These are phyloP conservation scores for Elsinoe ampelina DNA, from an alignment of 2,329 filamentous ascomycete genomes.

Conservation along the genomic window DNA sequence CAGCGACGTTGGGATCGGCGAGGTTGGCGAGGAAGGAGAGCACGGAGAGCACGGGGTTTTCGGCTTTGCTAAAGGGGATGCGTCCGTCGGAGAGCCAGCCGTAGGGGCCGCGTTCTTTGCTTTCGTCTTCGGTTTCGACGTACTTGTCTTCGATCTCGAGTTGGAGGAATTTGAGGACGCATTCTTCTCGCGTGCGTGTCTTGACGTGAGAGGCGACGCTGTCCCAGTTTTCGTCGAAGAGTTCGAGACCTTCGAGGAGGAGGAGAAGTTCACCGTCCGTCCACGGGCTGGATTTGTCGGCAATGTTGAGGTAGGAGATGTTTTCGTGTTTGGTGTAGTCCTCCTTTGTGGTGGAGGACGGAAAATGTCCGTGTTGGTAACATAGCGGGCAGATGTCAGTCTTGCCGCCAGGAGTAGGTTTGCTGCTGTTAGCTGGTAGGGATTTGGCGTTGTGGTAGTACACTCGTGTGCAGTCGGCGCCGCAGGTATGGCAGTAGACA, in stretches of 20 bases:
- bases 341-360: slow-evolving; percentile 63
- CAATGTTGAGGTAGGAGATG: slow-evolving; percentile 65
- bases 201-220: slow-evolving; percentile 87
- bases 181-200: slow-evolving; percentile 87
- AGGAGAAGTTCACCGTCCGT: slow-evolving; percentile 81
- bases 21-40: slow-evolving; percentile 88
- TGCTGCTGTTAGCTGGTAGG: slow-evolving; percentile 34
- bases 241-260: slow-evolving; percentile 81
- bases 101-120: slow-evolving; percentile 53
- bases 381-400: slow-evolving; percentile 89
- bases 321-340: slow-evolving; percentile 90
- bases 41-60: slow-evolving; percentile 95
- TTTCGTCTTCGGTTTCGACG: slow-evolving; percentile 58
- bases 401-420: slow-evolving; percentile 50
- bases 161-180: slow-evolving; percentile 91
- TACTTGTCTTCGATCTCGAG: slow-evolving; percentile 98
- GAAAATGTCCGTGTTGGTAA: slow-evolving; percentile 75
- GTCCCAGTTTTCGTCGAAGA: slow-evolving; percentile 93
- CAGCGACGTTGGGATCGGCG: slow-evolving; percentile 80
- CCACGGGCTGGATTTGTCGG: slow-evolving; percentile 82
- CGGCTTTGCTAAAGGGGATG: slow-evolving; percentile 80
- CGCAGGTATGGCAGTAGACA: slow-evolving; percentile 82
- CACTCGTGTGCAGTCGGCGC: slow-evolving; percentile 72
- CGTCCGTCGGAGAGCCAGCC: slow-evolving; percentile 63
- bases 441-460: slow-evolving; percentile 63